Evolutionary conservation across 1,139 yeast genomes (phyloP).

Genomic region (Meyerozyma elateridarum): DNA sequence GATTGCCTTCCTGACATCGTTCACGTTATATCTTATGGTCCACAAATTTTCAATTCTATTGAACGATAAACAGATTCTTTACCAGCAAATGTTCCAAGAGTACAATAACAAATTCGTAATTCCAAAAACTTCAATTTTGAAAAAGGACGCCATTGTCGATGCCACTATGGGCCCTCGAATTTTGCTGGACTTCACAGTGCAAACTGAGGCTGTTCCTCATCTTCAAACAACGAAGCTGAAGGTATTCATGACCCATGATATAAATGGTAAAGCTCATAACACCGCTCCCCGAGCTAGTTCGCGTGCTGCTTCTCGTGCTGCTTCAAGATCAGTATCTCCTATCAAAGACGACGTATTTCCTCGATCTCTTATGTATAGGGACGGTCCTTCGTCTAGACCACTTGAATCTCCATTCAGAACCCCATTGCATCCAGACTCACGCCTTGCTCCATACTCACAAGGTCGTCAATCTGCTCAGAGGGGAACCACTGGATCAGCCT

Average conservation of each 20-base stretch:
- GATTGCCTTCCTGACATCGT: slow-evolving; percentile 34
- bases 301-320: slow-evolving; percentile 9
- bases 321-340: slow-evolving; percentile 2
- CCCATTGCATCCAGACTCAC: slow-evolving; percentile 2
- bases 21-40: slow-evolving; percentile 37
- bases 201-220: slow-evolving; percentile 27
- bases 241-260: slow-evolving; percentile 44
- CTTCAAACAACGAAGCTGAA: slow-evolving; percentile 32
- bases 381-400: slow-evolving; percentile 2
- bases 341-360: slow-evolving; percentile 2
- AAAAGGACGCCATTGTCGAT: slow-evolving; percentile 63
- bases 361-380: not conserved
- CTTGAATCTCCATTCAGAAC: slow-evolving; percentile 3
- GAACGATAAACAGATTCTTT: slow-evolving; percentile 56
- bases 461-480: too few relatives aligned
- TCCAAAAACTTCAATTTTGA: slow-evolving; percentile 50
- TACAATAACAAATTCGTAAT: slow-evolving; percentile 62
- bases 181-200: slow-evolving; percentile 22
- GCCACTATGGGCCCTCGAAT: slow-evolving; percentile 44
- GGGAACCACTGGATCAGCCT: too few relatives aligned
- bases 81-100: slow-evolving; percentile 60
- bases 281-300: slow-evolving; percentile 7
- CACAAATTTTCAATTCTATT: slow-evolving; percentile 42
- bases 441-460: slow-evolving; percentile 2
- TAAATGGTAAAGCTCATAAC: slow-evolving; percentile 28